phyloP scores from a whole-genome alignment of 1,284 basidiomycete genomes.

The Trichosporon sp. region DNA sequence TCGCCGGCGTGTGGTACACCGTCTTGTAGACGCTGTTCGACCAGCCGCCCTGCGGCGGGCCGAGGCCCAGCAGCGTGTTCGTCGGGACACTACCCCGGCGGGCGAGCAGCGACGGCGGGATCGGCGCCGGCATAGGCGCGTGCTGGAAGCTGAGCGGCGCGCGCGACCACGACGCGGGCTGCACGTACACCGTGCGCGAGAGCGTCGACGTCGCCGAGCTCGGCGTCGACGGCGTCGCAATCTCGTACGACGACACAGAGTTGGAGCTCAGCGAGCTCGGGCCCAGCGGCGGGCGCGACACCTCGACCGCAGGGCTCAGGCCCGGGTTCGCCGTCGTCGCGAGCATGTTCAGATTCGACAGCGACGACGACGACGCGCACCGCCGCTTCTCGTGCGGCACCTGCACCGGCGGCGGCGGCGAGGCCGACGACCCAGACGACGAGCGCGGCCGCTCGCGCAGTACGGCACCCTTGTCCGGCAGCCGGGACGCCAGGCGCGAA shows the following conservation, averaged over 20 bases:
- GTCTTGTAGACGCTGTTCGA: constrained; percentile 4
- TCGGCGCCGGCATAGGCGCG: constrained; percentile 23
- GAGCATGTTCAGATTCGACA: not conserved
- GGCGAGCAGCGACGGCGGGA: constrained; percentile 30
- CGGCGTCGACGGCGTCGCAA: not conserved
- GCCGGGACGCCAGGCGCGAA: constrained; percentile 9
- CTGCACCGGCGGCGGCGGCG: not conserved
- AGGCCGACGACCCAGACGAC: not conserved
- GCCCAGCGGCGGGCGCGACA: not conserved
- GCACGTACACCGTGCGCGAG: not conserved
- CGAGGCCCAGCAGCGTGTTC: constrained; percentile 4
- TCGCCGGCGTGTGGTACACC: constrained; percentile 6
- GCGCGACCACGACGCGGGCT: constrained; percentile 3
- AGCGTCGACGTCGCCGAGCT: constrained; percentile 16
- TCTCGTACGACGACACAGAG: not conserved
- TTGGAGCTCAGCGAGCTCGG: constrained; percentile 14
- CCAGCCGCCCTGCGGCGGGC: not conserved
- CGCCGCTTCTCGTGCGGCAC: not conserved
- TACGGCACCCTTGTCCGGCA: not conserved
- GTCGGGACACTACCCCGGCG: constrained; percentile 19
- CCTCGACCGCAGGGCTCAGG: not conserved
- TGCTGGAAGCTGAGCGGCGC: constrained; percentile 25
- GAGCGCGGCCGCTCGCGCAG: not conserved
- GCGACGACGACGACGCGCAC: not conserved
- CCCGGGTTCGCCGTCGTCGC: not conserved